Percentiles rank a stretch among this genome's conserved stretches.
These are phyloP conservation scores for Rhodotorula paludigena DNA, from an alignment of 768 basidiomycete genomes.

Conservation along the genomic window DNA sequence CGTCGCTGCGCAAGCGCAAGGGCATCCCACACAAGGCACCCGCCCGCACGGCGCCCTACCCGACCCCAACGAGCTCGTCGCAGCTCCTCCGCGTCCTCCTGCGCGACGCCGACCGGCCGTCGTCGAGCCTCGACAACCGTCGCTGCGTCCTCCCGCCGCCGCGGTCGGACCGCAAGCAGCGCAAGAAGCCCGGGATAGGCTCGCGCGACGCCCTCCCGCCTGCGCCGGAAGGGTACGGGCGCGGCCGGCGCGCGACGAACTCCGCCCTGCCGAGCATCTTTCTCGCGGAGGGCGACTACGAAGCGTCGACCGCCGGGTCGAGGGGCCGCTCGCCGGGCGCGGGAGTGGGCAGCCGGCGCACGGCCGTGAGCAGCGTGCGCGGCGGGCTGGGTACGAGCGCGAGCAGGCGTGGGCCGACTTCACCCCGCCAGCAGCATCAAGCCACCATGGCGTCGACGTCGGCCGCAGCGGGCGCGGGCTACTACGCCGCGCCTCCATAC, in stretches of 20 bases:
- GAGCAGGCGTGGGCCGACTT: too few species aligned
- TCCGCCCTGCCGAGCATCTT: neutral
- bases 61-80: neutral
- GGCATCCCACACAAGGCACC: neutral
- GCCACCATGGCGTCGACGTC: too few species aligned
- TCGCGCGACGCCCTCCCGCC: neutral
- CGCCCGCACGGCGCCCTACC: neutral
- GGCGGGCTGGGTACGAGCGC: too few species aligned
- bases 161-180: neutral
- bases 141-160: neutral
- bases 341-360: neutral
- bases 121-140: constrained; percentile 7
- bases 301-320: neutral
- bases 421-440: too few species aligned
- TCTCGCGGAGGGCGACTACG: neutral
- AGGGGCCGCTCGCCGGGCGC: neutral
- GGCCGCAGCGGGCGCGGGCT: too few species aligned
- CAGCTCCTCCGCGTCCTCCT: constrained; percentile 1
- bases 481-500: neutral
- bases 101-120: neutral
- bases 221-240: neutral
- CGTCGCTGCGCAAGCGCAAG: neutral
- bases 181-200: neutral
- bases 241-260: neutral
- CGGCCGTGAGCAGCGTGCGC: too few species aligned